Evolutionary conservation across 768 basidiomycete genomes (phyloP), one percentile per base, ranked within the genome.

Genomic region (Boletus speciosus): DNA sequence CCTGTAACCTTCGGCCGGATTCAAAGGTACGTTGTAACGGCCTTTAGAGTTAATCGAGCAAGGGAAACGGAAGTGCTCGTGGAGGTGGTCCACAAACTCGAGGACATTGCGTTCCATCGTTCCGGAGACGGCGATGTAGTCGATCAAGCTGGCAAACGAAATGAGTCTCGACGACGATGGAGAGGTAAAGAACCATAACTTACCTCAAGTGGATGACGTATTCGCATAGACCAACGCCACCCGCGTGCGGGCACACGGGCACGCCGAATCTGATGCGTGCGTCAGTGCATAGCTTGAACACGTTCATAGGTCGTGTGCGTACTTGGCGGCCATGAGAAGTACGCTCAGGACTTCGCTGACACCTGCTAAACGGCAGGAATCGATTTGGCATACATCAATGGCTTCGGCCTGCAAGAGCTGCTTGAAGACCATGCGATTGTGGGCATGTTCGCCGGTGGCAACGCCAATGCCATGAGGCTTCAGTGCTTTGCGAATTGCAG

Each of bases 361-460:
- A 47, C 95, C 95, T 5, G 90, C 93, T 21, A 97, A 76, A 46
- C 95, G 83, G 73, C 95, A 97, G 21, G 91, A 90, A 73, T 98
- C 95, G 63, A 98, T 94, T 67, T 98, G 95, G 60, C 84, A 87
- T 27, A 97, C 95, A 63, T 98, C 95, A 66, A 98, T 93, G 5
- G 95, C 94, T 29, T 92, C 84, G 1, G 88, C 86, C 65, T 96
- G 93, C 16, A 98, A 76, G 16, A 98, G 79, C 69, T 98, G 95
- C 74, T 98, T 98, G 82, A 98, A 98, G 27, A 93, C 82, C 80
- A 96, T 93, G 56, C 93, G 83, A 73, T 97, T 98, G 69, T 98
- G 95, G 5, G 92, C 93, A 64, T 98, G 95, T 72, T 98, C 95
- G 43, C 95, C 95, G 0, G 95, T 98, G 10, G 95, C 95, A 34